Conservation (phyloP, 2,329 filamentous ascomycete species). For the Neonectria punicea region DNA sequence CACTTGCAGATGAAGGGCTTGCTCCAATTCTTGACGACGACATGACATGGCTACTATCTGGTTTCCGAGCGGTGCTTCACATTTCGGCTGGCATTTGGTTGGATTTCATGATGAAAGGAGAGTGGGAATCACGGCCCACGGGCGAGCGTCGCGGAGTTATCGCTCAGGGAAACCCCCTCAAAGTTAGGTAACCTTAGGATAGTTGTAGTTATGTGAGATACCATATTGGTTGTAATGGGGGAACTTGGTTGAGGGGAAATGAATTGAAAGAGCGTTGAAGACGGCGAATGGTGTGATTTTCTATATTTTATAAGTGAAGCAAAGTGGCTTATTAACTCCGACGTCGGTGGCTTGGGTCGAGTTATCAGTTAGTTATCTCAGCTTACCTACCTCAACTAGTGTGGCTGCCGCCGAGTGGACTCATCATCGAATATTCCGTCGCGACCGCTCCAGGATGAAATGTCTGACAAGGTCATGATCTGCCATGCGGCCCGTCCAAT, state of each 20-base stretch:
- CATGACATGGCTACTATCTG: slow-evolving; percentile 44
- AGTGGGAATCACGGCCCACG: slow-evolving; percentile 24
- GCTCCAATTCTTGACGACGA: slow-evolving; percentile 45
- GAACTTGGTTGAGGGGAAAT: slow-evolving; percentile 14
- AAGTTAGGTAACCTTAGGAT: slow-evolving; percentile 37
- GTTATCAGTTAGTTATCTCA: background rate
- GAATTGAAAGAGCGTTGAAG: slow-evolving; percentile 14
- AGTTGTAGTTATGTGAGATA: slow-evolving; percentile 42
- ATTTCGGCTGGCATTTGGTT: slow-evolving; percentile 37
- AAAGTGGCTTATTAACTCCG: slow-evolving; percentile 16
- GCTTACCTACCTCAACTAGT: background rate
- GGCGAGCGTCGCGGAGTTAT: slow-evolving; percentile 20
- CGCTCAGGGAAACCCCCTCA: slow-evolving; percentile 22
- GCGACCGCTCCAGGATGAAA: slow-evolving; percentile 1
- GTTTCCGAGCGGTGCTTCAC: slow-evolving; percentile 43
- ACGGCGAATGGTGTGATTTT: background rate
- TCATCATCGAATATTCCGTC: slow-evolving; percentile 7
- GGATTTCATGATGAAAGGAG: slow-evolving; percentile 34
- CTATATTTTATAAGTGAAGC: background rate
- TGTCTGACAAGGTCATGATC: slow-evolving; percentile 5
- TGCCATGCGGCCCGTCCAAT: slow-evolving; percentile 1
- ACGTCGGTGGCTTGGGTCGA: slow-evolving; percentile 15
- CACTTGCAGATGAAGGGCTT: slow-evolving; percentile 34
- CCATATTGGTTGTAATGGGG: slow-evolving; percentile 38
- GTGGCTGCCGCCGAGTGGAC: slow-evolving; percentile 4